Conservation (phyloP, 257 asterid species). For the Paraleonurus japonicus region DNA sequence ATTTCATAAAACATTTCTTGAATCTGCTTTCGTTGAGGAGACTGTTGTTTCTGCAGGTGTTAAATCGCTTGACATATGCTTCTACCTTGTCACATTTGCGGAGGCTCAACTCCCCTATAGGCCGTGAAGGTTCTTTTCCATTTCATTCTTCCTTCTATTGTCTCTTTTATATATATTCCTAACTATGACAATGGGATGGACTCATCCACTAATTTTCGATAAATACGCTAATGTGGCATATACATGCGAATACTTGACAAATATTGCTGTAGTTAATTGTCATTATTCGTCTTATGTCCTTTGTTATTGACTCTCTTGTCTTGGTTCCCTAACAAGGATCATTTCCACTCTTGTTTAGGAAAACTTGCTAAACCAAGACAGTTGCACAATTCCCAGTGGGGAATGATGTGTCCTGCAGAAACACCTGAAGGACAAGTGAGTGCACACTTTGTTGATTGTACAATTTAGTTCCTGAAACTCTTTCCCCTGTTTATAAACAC, state of each 20-base stretch:
- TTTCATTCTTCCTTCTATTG: not conserved
- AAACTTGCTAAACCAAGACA: conserved; percentile 98
- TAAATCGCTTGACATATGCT: conserved; percentile 96
- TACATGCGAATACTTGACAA: not conserved
- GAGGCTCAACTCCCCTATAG: conserved; percentile 94
- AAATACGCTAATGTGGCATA: not conserved
- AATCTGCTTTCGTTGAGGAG: conserved; percentile 6
- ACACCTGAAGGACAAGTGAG: conserved; percentile 98
- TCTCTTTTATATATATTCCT: too few species aligned
- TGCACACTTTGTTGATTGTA: conserved; percentile 20
- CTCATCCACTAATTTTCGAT: not conserved
- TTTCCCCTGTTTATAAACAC: conserved; percentile 3
- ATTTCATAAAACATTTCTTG: not conserved
- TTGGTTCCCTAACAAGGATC: too few species aligned
- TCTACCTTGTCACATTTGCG: conserved; percentile 92
- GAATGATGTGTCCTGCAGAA: conserved; percentile 99
- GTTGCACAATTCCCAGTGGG: conserved; percentile 99
- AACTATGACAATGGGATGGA: too few species aligned
- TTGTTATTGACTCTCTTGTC: not conserved
- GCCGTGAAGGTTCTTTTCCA: conserved; percentile 80
- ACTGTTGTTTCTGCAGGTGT: conserved; percentile 59
- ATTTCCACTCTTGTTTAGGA: conserved; percentile 54
- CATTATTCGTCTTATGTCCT: not conserved
- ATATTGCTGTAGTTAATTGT: not conserved
- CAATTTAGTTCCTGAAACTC: not conserved